phyloP scores from a whole-genome alignment of 257 asterid species.

The Solanum boliviense region DNA sequence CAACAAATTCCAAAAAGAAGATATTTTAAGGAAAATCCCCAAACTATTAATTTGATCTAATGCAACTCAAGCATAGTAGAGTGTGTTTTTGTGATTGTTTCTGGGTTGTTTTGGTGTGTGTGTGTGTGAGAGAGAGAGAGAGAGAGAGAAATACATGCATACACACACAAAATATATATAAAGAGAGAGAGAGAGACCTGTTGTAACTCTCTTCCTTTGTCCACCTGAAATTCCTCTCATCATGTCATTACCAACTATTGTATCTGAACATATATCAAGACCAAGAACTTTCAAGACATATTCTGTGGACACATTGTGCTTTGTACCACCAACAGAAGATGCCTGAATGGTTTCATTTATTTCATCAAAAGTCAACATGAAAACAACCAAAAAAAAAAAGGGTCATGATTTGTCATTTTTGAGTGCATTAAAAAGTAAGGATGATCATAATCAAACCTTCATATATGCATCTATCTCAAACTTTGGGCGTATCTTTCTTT shows the following conservation, averaged over 20 bases:
- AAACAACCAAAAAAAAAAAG: neutral
- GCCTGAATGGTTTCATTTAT: slow-evolving; percentile 30
- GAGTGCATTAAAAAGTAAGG: neutral
- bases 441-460: slow-evolving; percentile 43
- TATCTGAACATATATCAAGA: slow-evolving; percentile 74
- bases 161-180: neutral
- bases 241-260: slow-evolving; percentile 80
- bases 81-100: neutral
- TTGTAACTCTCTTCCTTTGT: slow-evolving; percentile 77
- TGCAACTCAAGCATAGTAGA: neutral
- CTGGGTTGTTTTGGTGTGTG: neutral
- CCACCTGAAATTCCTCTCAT: slow-evolving; percentile 87
- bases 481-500: slow-evolving; percentile 54
- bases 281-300: slow-evolving; percentile 84
- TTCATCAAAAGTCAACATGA: neutral
- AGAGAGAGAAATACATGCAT: neutral
- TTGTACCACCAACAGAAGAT: slow-evolving; percentile 56
- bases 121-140: neutral
- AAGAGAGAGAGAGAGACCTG: slow-evolving; percentile 22
- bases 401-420: neutral
- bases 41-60: neutral
- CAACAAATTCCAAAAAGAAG: neutral
- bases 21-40: neutral
- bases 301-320: slow-evolving; percentile 71
- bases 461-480: slow-evolving; percentile 81